These are phyloP conservation scores for Microcos paniculata DNA, from an alignment of 345 rosid genomes.

Conservation along the genomic window DNA sequence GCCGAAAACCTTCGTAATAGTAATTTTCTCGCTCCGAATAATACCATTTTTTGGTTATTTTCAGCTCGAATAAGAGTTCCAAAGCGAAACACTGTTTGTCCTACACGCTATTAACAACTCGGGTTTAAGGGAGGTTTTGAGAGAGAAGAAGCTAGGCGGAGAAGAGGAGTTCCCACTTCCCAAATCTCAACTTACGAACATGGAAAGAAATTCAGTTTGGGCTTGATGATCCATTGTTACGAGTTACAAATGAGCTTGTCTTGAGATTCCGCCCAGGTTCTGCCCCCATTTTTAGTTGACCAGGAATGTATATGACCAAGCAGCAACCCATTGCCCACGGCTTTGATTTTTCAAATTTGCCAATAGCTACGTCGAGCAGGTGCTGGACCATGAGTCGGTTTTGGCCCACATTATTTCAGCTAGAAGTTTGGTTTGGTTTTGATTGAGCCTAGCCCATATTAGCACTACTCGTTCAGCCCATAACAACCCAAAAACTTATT, in stretches of 20 bases:
- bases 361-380: too few relatives aligned
- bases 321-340: too few relatives aligned
- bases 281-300: background rate
- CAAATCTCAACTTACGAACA: slow-evolving; percentile 22
- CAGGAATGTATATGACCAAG: too few relatives aligned
- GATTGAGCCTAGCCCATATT: too few relatives aligned
- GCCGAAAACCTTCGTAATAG: slow-evolving; percentile 47
- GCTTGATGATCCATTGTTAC: background rate
- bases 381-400: too few relatives aligned
- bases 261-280: background rate
- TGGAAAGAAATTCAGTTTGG: slow-evolving; percentile 23
- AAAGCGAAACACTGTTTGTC: too few relatives aligned
- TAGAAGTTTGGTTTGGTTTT: too few relatives aligned
- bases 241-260: background rate
- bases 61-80: background rate
- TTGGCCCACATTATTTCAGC: too few relatives aligned
- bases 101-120: too few relatives aligned
- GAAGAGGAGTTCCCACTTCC: background rate
- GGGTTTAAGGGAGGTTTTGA: slow-evolving; percentile 2
- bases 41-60: slow-evolving; percentile 22
- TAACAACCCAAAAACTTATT: too few relatives aligned
- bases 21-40: slow-evolving; percentile 31
- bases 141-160: background rate
- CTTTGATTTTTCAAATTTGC: too few relatives aligned
- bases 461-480: too few relatives aligned